phyloP scores from a whole-genome alignment of 2,329 filamentous ascomycete species.

The Ophiostoma angusticollis region DNA sequence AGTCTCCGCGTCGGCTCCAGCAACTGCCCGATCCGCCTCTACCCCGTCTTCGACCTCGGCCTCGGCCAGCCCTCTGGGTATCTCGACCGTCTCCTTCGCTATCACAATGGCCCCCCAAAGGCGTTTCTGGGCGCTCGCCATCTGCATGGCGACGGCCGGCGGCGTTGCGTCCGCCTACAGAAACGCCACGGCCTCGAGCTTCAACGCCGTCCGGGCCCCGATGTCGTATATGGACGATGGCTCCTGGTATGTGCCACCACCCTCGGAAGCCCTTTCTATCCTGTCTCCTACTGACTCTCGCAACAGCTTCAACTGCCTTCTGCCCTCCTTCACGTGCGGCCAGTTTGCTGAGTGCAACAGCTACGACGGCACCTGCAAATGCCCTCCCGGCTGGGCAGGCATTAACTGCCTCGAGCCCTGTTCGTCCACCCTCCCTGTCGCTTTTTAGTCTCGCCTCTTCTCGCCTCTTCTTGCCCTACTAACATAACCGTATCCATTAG shows the following conservation, averaged over 20 bases:
- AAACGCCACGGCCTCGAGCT: slow-evolving; percentile 41
- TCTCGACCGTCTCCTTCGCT: neutral
- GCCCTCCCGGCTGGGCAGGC: slow-evolving; percentile 83
- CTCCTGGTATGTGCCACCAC: slow-evolving; percentile 25
- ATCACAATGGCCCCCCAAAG: slow-evolving; percentile 15
- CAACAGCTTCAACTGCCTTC: slow-evolving; percentile 86
- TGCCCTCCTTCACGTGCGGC: slow-evolving; percentile 80
- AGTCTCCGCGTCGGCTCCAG: too few relatives aligned
- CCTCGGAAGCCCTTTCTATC: neutral
- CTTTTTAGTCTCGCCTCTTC: neutral
- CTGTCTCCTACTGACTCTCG: neutral
- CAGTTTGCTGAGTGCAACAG: slow-evolving; percentile 85
- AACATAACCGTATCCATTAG: slow-evolving; percentile 21
- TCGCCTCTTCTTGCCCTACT: neutral
- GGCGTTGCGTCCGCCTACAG: slow-evolving; percentile 24
- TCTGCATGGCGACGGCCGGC: slow-evolving; percentile 24
- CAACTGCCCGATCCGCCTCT: too few relatives aligned
- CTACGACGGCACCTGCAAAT: slow-evolving; percentile 84
- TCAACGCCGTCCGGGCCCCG: slow-evolving; percentile 50
- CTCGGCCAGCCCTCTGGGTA: neutral
- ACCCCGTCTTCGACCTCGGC: too few relatives aligned
- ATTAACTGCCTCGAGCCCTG: slow-evolving; percentile 81
- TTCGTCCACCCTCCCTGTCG: slow-evolving; percentile 24
- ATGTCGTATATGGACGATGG: slow-evolving; percentile 60
- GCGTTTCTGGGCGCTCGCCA: slow-evolving; percentile 25